A percentile compares a stretch with the other conserved stretches of the same genome.
These are phyloP conservation scores for Tilletia indica DNA, from an alignment of 1,284 basidiomycete species.

Conservation along the genomic window DNA sequence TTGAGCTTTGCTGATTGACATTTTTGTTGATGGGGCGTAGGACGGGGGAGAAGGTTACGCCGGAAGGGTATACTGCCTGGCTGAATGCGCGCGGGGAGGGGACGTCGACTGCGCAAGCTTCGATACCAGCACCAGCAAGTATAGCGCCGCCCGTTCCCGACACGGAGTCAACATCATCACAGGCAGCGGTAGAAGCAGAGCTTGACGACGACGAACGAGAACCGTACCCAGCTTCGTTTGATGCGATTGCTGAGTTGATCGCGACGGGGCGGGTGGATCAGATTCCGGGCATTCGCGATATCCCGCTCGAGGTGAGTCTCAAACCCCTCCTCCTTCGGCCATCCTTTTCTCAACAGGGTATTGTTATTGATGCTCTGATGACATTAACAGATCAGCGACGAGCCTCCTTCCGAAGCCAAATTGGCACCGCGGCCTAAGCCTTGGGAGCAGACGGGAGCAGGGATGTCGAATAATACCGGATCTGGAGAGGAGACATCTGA, in stretches of 20 bases:
- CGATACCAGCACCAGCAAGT: neutral
- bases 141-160: neutral
- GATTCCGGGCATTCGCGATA: slow-evolving; percentile 50
- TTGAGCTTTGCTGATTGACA: neutral
- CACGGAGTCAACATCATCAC: neutral
- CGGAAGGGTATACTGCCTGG: slow-evolving; percentile 32
- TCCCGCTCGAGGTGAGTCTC: slow-evolving; percentile 39
- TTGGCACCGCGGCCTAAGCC: slow-evolving; percentile 11
- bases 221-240: slow-evolving; percentile 48
- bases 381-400: slow-evolving; percentile 10
- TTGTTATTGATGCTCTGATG: neutral
- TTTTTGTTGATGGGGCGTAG: slow-evolving; percentile 17
- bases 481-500: neutral
- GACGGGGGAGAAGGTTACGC: slow-evolving; percentile 32
- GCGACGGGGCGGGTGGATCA: slow-evolving; percentile 49
- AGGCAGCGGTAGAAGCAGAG: neutral
- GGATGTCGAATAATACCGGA: too few species aligned
- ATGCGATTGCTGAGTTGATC: slow-evolving; percentile 53
- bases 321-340: neutral
- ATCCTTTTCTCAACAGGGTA: neutral
- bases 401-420: slow-evolving; percentile 7
- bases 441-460: neutral
- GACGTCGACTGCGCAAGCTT: neutral
- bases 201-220: slow-evolving; percentile 23
- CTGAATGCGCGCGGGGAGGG: slow-evolving; percentile 19